phyloP scores from a whole-genome alignment of 331 rosid species.

The Spiraea crenata region DNA sequence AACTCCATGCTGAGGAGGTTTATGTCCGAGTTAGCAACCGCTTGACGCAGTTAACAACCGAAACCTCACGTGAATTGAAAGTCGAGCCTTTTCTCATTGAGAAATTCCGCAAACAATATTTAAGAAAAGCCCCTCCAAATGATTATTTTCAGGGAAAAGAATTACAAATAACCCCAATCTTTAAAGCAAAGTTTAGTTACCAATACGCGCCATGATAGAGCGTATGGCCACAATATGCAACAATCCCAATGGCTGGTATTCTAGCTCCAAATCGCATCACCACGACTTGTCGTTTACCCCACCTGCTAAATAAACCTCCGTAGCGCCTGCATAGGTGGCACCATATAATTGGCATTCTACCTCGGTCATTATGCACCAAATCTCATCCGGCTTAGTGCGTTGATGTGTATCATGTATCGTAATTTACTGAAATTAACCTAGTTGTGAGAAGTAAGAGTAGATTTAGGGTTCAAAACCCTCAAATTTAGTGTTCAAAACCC shows the following conservation, averaged over 20 bases:
- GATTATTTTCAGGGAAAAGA: not conserved
- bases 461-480: too few relatives aligned
- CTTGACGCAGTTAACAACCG: constrained; percentile 5
- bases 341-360: not conserved
- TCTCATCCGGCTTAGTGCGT: not conserved
- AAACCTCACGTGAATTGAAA: constrained; percentile 26
- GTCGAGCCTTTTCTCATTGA: constrained; percentile 1
- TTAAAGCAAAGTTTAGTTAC: constrained; percentile 1
- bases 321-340: constrained; percentile 1
- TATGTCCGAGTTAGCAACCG: not conserved
- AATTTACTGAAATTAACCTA: too few relatives aligned
- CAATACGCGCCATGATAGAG: constrained; percentile 34
- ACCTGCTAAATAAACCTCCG: not conserved
- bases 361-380: not conserved
- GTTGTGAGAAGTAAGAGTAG: too few relatives aligned
- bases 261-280: not conserved
- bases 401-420: too few relatives aligned
- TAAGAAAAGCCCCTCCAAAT: not conserved
- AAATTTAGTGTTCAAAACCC: too few relatives aligned
- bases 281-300: constrained; percentile 4
- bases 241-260: not conserved
- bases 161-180: not conserved
- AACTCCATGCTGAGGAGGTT: constrained; percentile 9
- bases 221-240: constrained; percentile 7
- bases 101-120: not conserved